Conservation (phyloP, 345 rosid species). For the Balakata baccata region DNA sequence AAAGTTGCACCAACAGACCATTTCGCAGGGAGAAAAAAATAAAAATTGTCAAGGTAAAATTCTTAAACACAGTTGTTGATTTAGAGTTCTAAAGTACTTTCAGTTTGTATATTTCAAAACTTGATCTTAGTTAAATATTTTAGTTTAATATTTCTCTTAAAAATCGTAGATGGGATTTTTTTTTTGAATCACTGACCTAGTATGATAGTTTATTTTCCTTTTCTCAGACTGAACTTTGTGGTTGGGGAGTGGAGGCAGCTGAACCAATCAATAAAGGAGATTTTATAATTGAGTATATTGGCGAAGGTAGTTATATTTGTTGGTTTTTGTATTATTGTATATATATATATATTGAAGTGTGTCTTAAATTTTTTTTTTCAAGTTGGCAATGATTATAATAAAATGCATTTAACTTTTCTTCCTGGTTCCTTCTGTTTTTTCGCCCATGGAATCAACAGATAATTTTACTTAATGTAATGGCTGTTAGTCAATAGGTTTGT, state of each 20-base stretch:
- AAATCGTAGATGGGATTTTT: neutral
- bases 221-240: slow-evolving; percentile 78
- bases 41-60: slow-evolving; percentile 67
- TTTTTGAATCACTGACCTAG: neutral
- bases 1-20: slow-evolving; percentile 85
- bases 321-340: neutral
- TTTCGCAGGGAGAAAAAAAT: slow-evolving; percentile 87
- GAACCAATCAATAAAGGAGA: slow-evolving; percentile 73
- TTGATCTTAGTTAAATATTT: slow-evolving; percentile 1
- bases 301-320: slow-evolving; percentile 65
- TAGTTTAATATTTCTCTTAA: slow-evolving; percentile 2
- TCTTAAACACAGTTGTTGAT: neutral
- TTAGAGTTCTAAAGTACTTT: too few species aligned
- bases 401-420: neutral
- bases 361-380: neutral
- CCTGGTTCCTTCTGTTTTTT: neutral
- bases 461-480: neutral
- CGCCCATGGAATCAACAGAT: neutral
- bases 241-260: slow-evolving; percentile 96
- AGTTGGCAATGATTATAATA: neutral
- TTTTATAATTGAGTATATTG: slow-evolving; percentile 82
- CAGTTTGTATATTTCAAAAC: neutral
- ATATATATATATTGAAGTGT: slow-evolving; percentile 4
- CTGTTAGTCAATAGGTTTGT: neutral
- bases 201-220: slow-evolving; percentile 18